phyloP scores from a whole-genome alignment of 257 asterid species.

The Penstemon barbatus region DNA sequence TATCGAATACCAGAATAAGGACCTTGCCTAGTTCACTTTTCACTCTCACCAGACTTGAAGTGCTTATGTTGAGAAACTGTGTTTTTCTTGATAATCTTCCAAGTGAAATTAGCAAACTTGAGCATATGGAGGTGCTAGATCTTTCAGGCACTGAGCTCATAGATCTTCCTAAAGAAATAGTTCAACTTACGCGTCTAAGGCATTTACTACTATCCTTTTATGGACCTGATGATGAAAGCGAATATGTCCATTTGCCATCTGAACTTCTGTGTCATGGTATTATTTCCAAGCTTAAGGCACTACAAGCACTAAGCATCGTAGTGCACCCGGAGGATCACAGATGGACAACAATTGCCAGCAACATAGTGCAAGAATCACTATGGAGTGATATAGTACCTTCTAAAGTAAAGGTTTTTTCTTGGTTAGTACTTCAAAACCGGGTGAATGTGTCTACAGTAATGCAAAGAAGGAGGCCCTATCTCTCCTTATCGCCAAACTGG shows the following conservation, averaged over 20 bases:
- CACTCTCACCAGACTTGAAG: constrained; percentile 27
- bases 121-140: constrained; percentile 32
- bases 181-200: constrained; percentile 22
- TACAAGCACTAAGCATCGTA: constrained; percentile 25
- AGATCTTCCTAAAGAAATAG: constrained; percentile 27
- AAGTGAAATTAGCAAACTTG: constrained; percentile 12
- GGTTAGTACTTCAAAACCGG: no score
- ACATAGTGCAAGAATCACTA: constrained; percentile 9
- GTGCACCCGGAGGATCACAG: constrained; percentile 40
- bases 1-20: constrained; percentile 32
- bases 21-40: constrained; percentile 33
- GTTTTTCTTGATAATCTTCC: constrained; percentile 23
- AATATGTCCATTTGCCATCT: constrained; percentile 18
- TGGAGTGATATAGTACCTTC: no score
- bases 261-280: constrained; percentile 20
- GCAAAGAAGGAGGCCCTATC: no score
- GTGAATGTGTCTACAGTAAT: no score
- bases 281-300: constrained; percentile 27
- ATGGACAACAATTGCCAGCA: constrained; percentile 25
- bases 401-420: no score
- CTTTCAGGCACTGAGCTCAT: constrained; percentile 33
- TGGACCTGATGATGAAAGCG: constrained; percentile 37
- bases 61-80: constrained; percentile 30
- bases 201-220: constrained; percentile 32
- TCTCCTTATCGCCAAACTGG: no score